Base-by-base conservation (phyloP, 441 rosid genomes). In the Rhodomyrtus psidioides region DNA sequence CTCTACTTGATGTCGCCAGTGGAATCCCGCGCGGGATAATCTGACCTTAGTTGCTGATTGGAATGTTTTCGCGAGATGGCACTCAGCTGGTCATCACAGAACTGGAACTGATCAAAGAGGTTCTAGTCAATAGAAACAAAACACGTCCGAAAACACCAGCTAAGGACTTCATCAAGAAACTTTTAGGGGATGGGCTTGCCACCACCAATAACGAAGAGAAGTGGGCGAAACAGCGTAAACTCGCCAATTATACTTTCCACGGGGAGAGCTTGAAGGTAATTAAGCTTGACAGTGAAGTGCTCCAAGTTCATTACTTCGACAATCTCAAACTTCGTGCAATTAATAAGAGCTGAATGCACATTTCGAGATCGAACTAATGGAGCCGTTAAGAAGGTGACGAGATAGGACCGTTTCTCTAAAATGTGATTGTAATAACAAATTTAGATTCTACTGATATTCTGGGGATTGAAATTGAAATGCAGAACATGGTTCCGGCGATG, bases 211-310 rank as follows among this genome's bases (percentile, higher is more conserved):
- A 86, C 13, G 92, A 90, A 23, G 89, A 87, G 23, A 92, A 89
- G 85, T 91, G 92, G 94, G 55, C 55, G 9, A 91, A 85, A 87
- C 85, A 86, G 34, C 88, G 92, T 46, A 90, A 88, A 76, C 42
- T 91, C 28, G 92, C 93, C 21, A 89, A 89, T 19, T 34, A 86
- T 83, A 91, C 91, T 84, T 92, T 92, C 59, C 88, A 90, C 58
- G 58, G 55, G 3, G 91, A 90, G 81, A 89, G 82, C 85, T 88
- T 90, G 81, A 88, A 89, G 81, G 94, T 90, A 87, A 88, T 42
- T 75, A 4, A 75, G 51, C n/a, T 23, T 75, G 51, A 19, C 24
- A 1, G 53, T 42, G 16, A 70, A 49, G 51, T 17, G 82, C 12
- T 23, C 81, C n/a, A 75, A 6, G 23, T 75, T 75, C 26, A 14